Conservation (phyloP, 225 moss, liverwort and hornwort species). For the Physcomitrellopsis africana region DNA sequence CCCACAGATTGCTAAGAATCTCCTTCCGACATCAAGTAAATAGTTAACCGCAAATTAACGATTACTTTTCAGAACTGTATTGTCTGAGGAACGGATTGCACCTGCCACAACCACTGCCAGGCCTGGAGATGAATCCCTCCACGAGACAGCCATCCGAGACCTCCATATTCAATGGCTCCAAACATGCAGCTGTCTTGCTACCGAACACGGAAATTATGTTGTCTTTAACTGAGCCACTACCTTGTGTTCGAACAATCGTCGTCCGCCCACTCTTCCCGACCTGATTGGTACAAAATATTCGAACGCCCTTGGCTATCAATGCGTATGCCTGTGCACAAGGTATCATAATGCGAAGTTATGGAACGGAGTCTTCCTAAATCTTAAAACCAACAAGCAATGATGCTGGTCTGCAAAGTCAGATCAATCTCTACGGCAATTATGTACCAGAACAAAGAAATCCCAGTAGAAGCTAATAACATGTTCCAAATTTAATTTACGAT, state of each 20-base stretch:
- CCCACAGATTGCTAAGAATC: too few species aligned
- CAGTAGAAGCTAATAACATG: neutral
- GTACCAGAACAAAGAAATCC: neutral
- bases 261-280: constrained; percentile 79
- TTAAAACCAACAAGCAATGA: too few species aligned
- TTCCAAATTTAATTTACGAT: neutral
- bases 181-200: constrained; percentile 81
- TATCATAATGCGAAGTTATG: neutral
- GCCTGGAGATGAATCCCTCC: constrained; percentile 92
- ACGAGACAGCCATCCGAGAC: constrained; percentile 65
- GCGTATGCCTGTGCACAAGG: constrained; percentile 75
- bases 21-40: too few species aligned
- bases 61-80: too few species aligned
- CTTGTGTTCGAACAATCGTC: constrained; percentile 79
- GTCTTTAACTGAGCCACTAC: constrained; percentile 81
- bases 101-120: constrained; percentile 82
- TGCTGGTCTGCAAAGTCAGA: too few species aligned
- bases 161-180: constrained; percentile 69
- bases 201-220: constrained; percentile 95
- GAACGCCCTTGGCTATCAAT: constrained; percentile 89
- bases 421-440: too few species aligned
- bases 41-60: too few species aligned
- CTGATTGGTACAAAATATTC: constrained; percentile 90
- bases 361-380: too few species aligned
- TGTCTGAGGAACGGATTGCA: too few species aligned